These are phyloP conservation scores for Forsythia suspensa DNA, from an alignment of 257 asterid species.

Conservation along the genomic window DNA sequence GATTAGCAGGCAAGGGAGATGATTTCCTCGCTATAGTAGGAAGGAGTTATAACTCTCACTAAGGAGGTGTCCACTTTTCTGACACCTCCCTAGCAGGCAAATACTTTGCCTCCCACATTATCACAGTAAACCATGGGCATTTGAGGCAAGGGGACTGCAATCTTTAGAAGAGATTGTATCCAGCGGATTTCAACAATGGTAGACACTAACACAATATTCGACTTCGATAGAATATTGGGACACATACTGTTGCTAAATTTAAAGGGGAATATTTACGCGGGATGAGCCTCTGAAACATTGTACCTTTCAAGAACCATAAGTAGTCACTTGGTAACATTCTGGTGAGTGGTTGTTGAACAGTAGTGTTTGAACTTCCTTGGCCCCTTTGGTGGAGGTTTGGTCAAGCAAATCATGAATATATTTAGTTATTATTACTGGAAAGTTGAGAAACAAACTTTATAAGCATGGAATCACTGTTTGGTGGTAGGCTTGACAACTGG, in stretches of 20 bases:
- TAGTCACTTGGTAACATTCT: neutral
- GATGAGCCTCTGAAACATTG: neutral
- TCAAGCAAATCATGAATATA: neutral
- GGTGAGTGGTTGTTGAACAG: neutral
- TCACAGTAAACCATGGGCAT: neutral
- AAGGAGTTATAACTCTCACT: too few relatives aligned
- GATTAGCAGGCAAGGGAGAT: neutral
- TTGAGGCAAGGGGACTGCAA: neutral
- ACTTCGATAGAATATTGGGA: neutral
- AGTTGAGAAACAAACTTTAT: neutral
- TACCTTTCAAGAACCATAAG: neutral
- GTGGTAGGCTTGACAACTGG: neutral
- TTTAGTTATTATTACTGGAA: neutral
- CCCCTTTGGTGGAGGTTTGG: neutral
- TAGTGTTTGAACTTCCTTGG: neutral
- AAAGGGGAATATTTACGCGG: neutral
- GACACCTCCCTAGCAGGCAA: neutral
- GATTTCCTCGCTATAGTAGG: too few relatives aligned
- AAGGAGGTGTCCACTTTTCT: too few relatives aligned
- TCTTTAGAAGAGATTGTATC: neutral
- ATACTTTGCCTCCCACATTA: neutral
- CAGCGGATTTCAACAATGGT: too few relatives aligned
- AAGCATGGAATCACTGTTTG: neutral
- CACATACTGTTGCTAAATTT: neutral
- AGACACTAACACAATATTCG: too few relatives aligned